Evolutionary conservation across 768 basidiomycete genomes (phyloP).

Genomic region (Jaapia argillacea): DNA sequence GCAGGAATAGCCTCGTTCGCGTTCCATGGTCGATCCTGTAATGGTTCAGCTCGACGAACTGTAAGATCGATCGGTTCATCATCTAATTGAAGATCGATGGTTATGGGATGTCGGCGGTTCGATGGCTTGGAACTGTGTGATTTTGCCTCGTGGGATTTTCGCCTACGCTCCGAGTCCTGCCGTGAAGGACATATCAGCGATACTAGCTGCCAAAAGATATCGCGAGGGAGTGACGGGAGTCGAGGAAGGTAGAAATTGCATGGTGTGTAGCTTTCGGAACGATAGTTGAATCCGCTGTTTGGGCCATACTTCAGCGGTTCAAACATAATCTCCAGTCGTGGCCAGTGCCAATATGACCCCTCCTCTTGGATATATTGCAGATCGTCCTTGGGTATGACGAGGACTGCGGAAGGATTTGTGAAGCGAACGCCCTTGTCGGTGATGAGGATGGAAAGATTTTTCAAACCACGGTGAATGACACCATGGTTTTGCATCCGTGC

Average conservation of each 20-base stretch:
- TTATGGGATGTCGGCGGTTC: no score
- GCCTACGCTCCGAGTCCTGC: no score
- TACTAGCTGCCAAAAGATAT: no score
- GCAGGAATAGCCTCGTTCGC: no score
- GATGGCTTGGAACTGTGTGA: no score
- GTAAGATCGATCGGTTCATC: no score
- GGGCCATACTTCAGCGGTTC: neutral
- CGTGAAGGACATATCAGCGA: no score
- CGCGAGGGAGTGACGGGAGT: neutral
- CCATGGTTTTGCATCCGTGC: conserved; percentile 22
- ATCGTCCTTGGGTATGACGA: neutral
- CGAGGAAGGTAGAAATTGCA: neutral
- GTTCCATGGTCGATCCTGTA: no score
- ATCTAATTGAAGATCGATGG: no score
- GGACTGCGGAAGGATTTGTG: conserved; percentile 10
- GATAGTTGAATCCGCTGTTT: neutral
- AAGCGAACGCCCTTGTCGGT: conserved; percentile 20
- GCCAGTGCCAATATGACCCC: neutral
- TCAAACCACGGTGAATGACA: conserved; percentile 10
- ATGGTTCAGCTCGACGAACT: no score
- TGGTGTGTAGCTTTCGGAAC: neutral
- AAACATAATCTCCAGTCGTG: neutral
- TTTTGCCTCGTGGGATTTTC: no score
- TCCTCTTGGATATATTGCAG: neutral
- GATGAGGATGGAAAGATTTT: conserved; percentile 16